Base-by-base conservation (phyloP, 2,329 filamentous ascomycete species). In the Atkinsonella hypoxylon region DNA sequence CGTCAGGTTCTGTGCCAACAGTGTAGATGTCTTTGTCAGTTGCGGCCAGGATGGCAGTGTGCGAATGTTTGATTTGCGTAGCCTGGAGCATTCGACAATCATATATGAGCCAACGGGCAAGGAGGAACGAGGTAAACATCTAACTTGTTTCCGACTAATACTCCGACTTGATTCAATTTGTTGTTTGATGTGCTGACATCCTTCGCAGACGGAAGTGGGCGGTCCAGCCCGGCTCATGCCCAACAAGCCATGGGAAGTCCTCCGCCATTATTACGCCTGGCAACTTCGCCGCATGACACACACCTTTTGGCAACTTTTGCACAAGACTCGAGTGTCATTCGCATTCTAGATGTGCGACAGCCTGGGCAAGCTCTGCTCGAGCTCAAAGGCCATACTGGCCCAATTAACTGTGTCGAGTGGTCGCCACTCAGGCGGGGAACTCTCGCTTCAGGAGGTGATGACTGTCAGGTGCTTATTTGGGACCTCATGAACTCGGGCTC, bases 91-190 rank as follows among this genome's bases (percentile, higher is more conserved):
- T 67, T 96, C 90, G 57, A 98, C 93, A 47, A 98, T 98, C 65
- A 98, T 98, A 56, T 98, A 98, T 66, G 93, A 98, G 67, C 93
- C 93, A 4, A 91, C 88, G 0, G 86, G 89, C 58, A 96, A 96
- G 70, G 83, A 85, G 54, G 81, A 84, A 43, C 71, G 80, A 73
- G 78, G 86, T 89, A 72, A 57, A 71, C 63, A 20, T 31, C 11
- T 22, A 20, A 15, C 9, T 32, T 18, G 10, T 47, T 20, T 50
- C 17, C 20, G 13, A 12, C 36, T 20, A 8, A 9, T 13, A 7
- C 26, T 26, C 26, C 20, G 7, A 7, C 26, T 26, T 26, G 26
- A 26, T 6, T 7, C 7, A 26, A 26, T 26, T 26, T 26, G 26
- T 3, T 26, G 26, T 26, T 44, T 20, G n/a, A 40, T 15, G 20